phyloP scores from a whole-genome alignment of 2,329 filamentous ascomycete genomes.

The Epichloe aotearoae region DNA sequence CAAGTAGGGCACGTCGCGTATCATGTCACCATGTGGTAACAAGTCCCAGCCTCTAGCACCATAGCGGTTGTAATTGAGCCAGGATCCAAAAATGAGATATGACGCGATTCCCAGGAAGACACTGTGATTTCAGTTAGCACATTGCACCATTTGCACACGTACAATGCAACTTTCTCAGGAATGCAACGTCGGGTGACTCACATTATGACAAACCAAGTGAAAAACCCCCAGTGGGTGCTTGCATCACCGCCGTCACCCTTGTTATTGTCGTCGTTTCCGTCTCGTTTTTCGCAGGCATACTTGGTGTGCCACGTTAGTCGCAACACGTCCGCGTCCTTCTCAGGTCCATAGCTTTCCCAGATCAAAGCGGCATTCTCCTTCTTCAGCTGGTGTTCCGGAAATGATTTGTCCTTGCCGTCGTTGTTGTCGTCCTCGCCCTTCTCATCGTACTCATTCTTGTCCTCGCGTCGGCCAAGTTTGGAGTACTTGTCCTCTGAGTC shows the following conservation, averaged over 20 bases:
- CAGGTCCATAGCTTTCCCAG: constrained; percentile 58
- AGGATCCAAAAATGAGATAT: constrained; percentile 95
- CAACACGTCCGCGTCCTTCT: constrained; percentile 48
- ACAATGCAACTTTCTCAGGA: not conserved
- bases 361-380: constrained; percentile 51
- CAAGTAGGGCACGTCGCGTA: constrained; percentile 85
- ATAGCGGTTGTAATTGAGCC: constrained; percentile 97
- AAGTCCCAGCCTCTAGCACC: constrained; percentile 92
- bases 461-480: not conserved
- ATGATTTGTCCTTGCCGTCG: constrained; percentile 25
- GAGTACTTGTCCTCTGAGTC: constrained; percentile 28
- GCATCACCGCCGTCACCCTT: constrained; percentile 30
- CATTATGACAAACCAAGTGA: constrained; percentile 94
- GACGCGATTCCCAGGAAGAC: constrained; percentile 72
- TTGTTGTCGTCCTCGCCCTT: constrained; percentile 17
- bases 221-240: constrained; percentile 78
- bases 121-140: constrained; percentile 29
- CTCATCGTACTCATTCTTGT: constrained; percentile 17
- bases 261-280: constrained; percentile 30
- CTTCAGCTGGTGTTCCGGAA: constrained; percentile 37
- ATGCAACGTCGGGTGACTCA: constrained; percentile 34
- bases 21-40: constrained; percentile 80
- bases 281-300: constrained; percentile 58
- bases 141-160: too few relatives aligned
- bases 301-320: constrained; percentile 78